A percentile compares a stretch with the other conserved stretches of the same genome.
Conservation (phyloP, 73 alveolate species). For the Stentor roeselii region DNA sequence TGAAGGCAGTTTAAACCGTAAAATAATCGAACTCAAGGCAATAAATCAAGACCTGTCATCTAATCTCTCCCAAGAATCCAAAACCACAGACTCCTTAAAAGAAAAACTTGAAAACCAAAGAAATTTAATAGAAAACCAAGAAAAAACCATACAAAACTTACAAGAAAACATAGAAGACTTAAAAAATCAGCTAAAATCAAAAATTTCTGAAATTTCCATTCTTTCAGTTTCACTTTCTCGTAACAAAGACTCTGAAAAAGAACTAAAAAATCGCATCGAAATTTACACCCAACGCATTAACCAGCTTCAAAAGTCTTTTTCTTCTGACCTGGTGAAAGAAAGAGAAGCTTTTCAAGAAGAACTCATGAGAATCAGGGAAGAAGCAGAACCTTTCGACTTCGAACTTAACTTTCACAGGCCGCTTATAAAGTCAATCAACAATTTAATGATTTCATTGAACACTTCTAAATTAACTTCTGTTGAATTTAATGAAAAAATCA, state of each 20-base stretch:
- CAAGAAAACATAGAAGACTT: constrained; percentile 2
- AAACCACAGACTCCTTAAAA: constrained; percentile 20
- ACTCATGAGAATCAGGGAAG: not conserved
- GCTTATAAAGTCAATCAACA: not conserved
- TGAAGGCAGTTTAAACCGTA: not conserved
- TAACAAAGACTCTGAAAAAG: constrained; percentile 29
- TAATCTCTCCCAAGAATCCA: constrained; percentile 21
- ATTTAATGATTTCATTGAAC: not conserved
- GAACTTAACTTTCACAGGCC: not conserved
- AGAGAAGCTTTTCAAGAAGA: not conserved
- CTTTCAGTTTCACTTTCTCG: not conserved
- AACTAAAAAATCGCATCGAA: constrained; percentile 18
- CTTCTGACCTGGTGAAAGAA: not conserved
- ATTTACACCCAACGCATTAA: constrained; percentile 11
- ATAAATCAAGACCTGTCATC: constrained; percentile 20
- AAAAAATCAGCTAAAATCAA: not conserved
- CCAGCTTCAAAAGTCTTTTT: not conserved
- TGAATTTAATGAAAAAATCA: not conserved
- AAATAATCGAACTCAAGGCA: not conserved
- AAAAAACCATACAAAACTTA: constrained; percentile 23
- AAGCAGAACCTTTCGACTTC: not conserved
- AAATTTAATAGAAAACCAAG: not conserved
- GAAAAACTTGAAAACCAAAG: constrained; percentile 19
- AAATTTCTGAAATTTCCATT: constrained; percentile 11
- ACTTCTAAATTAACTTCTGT: not conserved